Conservation (phyloP, 1,139 yeast species). For the Kodamaea sp. region DNA sequence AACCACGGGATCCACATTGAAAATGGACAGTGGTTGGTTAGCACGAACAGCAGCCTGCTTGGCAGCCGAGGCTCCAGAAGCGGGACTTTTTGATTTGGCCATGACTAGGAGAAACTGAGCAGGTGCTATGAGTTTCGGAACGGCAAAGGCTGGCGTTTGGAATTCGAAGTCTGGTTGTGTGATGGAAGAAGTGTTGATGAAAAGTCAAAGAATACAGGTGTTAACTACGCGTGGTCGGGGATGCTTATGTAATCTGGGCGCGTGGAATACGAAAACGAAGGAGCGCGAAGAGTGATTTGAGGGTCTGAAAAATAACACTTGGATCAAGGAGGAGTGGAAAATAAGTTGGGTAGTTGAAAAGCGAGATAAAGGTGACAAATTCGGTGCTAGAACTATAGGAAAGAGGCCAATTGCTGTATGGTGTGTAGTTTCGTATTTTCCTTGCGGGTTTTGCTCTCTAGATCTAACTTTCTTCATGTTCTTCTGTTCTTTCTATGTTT, state of each 20-base stretch:
- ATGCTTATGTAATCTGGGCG: conserved; percentile 2
- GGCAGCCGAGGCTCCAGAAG: conserved; percentile 9
- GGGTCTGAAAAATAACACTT: too few relatives aligned
- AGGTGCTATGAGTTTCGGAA: too few relatives aligned
- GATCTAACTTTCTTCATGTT: too few relatives aligned
- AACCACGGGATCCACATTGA: conserved; percentile 29
- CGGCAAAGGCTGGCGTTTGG: too few relatives aligned
- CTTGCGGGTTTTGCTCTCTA: too few relatives aligned
- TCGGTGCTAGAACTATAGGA: too few relatives aligned
- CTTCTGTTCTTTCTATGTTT: too few relatives aligned
- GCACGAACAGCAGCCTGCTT: conserved; percentile 13
- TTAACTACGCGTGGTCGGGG: conserved; percentile 11
- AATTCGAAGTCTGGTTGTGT: conserved; percentile 1
- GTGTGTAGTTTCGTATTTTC: too few relatives aligned
- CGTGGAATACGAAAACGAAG: not conserved
- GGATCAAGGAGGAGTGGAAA: too few relatives aligned
- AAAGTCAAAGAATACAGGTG: conserved; percentile 9
- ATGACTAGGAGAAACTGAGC: conserved; percentile 4
- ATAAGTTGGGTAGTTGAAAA: too few relatives aligned
- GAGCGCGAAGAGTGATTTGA: not conserved
- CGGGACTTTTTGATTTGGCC: conserved; percentile 9
- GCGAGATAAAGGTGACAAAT: too few relatives aligned
- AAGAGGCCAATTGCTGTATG: too few relatives aligned
- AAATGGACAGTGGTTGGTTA: conserved; percentile 11
- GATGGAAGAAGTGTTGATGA: conserved; percentile 1